Evolutionary conservation across 305 asterid genomes (phyloP).

Genomic region (Fraxinus albicans): DNA sequence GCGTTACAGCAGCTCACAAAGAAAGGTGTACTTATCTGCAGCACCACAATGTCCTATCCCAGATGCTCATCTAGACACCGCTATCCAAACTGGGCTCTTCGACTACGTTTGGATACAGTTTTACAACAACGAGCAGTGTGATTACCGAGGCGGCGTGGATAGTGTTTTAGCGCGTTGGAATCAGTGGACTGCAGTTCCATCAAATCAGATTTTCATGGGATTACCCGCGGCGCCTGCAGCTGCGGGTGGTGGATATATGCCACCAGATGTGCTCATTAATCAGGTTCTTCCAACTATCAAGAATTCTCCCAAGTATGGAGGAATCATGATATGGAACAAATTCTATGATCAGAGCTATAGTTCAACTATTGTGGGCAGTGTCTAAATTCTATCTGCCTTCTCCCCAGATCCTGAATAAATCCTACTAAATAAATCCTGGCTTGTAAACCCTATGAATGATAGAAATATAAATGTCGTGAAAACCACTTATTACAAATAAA

Average conservation of each 20-base stretch:
- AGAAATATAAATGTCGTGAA: not conserved
- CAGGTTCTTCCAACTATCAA: conserved; percentile 40
- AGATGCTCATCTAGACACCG: conserved; percentile 24
- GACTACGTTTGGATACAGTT: conserved; percentile 42
- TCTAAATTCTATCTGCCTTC: conserved; percentile 14
- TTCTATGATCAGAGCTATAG: conserved; percentile 32
- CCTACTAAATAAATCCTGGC: not conserved
- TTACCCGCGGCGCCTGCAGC: conserved; percentile 35
- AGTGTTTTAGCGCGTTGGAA: conserved; percentile 33
- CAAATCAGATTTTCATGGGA: conserved; percentile 36
- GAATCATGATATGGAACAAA: conserved; percentile 44
- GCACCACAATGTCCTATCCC: conserved; percentile 46
- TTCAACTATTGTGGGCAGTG: conserved; percentile 19
- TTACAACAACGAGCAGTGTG: conserved; percentile 36
- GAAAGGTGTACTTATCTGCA: conserved; percentile 38
- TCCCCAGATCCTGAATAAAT: not conserved
- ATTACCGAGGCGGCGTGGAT: conserved; percentile 14
- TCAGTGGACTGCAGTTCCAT: conserved; percentile 28
- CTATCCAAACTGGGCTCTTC: conserved; percentile 36
- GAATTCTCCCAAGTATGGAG: conserved; percentile 35
- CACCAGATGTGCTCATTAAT: conserved; percentile 30
- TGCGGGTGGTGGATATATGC: conserved; percentile 32
- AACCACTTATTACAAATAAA: not conserved
- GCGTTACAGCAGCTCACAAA: conserved; percentile 15
- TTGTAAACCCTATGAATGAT: not conserved